These are phyloP conservation scores for Dendrobium chrysotoxum DNA, from an alignment of 106 monocot genomes.

Conservation along the genomic window DNA sequence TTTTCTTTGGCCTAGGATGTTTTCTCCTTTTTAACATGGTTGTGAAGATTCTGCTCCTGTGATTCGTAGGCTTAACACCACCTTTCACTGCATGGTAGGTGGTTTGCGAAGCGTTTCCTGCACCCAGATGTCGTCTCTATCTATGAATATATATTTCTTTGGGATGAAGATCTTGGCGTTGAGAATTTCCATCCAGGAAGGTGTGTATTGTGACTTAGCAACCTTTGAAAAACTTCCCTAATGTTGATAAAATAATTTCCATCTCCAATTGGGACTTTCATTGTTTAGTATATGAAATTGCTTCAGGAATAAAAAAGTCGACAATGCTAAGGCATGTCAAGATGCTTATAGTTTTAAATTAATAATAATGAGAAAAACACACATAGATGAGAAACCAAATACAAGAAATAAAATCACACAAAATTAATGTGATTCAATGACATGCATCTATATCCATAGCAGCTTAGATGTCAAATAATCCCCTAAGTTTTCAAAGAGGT, in stretches of 20 bases:
- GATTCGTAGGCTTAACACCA: no score
- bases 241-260: background rate
- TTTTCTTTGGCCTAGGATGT: background rate
- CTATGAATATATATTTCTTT: slow-evolving; percentile 79
- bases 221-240: background rate
- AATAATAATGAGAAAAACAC: no score
- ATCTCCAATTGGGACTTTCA: background rate
- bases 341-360: no score
- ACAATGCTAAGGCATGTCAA: no score
- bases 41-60: background rate
- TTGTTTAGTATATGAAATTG: background rate
- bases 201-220: slow-evolving; percentile 21
- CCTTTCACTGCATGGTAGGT: slow-evolving; percentile 28
- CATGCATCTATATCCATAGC: no score
- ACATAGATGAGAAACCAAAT: no score
- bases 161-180: slow-evolving; percentile 78
- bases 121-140: slow-evolving; percentile 66
- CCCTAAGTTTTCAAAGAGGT: no score
- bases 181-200: slow-evolving; percentile 67
- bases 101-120: slow-evolving; percentile 83
- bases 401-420: no score
- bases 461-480: no score
- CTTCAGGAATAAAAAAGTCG: background rate
- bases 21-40: background rate
- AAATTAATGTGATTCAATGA: no score